Evolutionary conservation across 768 basidiomycete genomes (phyloP).

Genomic region (Russula sp.): DNA sequence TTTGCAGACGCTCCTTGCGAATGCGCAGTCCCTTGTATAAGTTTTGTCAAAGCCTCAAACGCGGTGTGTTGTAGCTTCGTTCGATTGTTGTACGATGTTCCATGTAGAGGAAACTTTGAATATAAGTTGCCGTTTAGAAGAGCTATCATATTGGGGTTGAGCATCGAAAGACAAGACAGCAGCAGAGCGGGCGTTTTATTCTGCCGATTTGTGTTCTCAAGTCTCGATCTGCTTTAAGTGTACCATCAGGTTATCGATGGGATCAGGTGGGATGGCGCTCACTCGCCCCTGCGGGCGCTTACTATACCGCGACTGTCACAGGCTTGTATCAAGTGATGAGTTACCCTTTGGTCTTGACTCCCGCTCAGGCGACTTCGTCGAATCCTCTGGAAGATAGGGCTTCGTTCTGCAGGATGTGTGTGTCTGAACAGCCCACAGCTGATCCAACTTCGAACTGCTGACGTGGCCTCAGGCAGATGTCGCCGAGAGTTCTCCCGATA

Average conservation of each 20-base stretch:
- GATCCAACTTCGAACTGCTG: neutral
- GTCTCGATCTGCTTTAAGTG: no score
- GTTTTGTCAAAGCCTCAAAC: neutral
- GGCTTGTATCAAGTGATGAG: neutral
- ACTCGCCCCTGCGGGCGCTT: no score
- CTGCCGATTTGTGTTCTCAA: neutral
- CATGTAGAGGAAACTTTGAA: neutral
- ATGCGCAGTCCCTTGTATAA: neutral
- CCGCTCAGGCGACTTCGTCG: neutral
- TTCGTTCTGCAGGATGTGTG: slow-evolving; percentile 16
- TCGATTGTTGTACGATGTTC: neutral
- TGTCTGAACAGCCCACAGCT: neutral
- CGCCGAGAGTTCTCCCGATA: slow-evolving; percentile 71
- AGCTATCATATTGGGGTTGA: neutral
- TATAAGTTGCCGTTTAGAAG: neutral
- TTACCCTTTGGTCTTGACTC: neutral
- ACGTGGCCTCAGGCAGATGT: slow-evolving; percentile 44
- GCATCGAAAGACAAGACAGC: neutral
- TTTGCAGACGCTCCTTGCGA: neutral
- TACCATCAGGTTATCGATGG: neutral
- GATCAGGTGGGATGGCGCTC: no score
- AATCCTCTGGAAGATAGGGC: slow-evolving; percentile 1
- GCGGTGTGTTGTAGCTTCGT: neutral
- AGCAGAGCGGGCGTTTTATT: neutral
- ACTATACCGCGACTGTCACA: no score